These are phyloP conservation scores for Penstemon eatonii DNA, from an alignment of 257 asterid species.

Conservation along the genomic window DNA sequence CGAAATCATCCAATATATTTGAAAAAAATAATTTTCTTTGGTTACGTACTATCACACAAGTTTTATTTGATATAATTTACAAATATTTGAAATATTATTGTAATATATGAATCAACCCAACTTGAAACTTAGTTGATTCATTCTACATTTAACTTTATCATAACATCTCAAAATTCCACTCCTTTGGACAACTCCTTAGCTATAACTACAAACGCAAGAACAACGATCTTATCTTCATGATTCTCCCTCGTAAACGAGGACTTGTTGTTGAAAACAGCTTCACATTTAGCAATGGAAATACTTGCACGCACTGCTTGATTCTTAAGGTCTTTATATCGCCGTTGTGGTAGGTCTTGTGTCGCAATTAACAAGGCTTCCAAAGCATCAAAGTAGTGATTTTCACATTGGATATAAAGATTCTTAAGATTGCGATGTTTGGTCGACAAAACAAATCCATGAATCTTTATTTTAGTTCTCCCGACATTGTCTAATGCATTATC, in stretches of 20 bases:
- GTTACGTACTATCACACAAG: no score
- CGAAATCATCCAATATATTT: no score
- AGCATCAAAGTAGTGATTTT: conserved; percentile 14
- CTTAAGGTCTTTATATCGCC: not conserved
- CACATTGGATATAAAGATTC: conserved; percentile 1
- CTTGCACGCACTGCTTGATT: conserved; percentile 4
- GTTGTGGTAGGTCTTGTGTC: not conserved
- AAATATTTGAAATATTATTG: no score
- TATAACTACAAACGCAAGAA: conserved; percentile 25
- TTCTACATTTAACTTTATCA: no score
- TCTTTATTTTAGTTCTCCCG: not conserved
- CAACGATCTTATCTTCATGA: conserved; percentile 15
- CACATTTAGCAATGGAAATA: conserved; percentile 7
- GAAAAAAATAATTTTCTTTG: no score
- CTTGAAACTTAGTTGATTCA: no score
- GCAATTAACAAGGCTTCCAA: conserved; percentile 10
- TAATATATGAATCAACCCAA: no score
- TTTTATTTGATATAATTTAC: no score
- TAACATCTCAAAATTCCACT: not conserved
- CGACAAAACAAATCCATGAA: not conserved
- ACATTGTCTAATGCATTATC: conserved; percentile 9
- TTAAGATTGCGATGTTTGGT: not conserved
- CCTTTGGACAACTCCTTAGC: not conserved
- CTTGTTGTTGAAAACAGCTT: not conserved
- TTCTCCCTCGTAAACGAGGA: not conserved